Evolutionary conservation across 2,329 filamentous ascomycete species (phyloP).

Genomic region (Pseudopyricularia cyperi): DNA sequence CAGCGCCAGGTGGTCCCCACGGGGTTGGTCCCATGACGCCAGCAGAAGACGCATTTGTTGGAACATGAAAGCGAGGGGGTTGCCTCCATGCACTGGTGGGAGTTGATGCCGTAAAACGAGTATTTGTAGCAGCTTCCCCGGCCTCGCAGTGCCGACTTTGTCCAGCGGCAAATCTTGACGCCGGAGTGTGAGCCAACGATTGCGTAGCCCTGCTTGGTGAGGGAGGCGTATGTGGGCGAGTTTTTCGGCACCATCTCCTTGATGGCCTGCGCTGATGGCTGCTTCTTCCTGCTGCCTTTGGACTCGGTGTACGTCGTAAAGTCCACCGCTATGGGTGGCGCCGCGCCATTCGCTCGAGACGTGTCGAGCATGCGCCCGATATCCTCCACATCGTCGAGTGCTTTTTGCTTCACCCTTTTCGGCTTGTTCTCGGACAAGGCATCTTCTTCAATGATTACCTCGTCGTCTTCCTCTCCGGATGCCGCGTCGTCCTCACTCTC

Average conservation of each 20-base stretch:
- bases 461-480: slow-evolving; percentile 45
- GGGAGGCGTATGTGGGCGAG: slow-evolving; percentile 75
- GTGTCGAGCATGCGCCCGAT: slow-evolving; percentile 53
- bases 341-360: slow-evolving; percentile 22
- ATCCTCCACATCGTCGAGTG: slow-evolving; percentile 73
- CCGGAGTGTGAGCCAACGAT: slow-evolving; percentile 93
- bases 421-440: slow-evolving; percentile 22
- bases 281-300: slow-evolving; percentile 28
- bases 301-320: slow-evolving; percentile 61
- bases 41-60: slow-evolving; percentile 98
- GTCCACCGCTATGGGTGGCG: slow-evolving; percentile 60
- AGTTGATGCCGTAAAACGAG: slow-evolving; percentile 93
- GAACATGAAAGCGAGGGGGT: slow-evolving; percentile 91
- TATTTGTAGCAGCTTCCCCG: slow-evolving; percentile 96
- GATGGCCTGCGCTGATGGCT: slow-evolving; percentile 26
- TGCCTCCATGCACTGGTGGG: slow-evolving; percentile 96
- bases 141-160: slow-evolving; percentile 87
- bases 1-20: slow-evolving; percentile 96
- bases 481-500: slow-evolving; percentile 76
- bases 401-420: slow-evolving; percentile 27
- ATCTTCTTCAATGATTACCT: slow-evolving; percentile 35
- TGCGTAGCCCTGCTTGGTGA: slow-evolving; percentile 93
- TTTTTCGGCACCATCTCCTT: slow-evolving; percentile 93
- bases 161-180: slow-evolving; percentile 97
- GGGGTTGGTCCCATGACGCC: slow-evolving; percentile 94